phyloP scores from a whole-genome alignment of 495 filamentous ascomycete species.

The Aspergillus coremiiformis region DNA sequence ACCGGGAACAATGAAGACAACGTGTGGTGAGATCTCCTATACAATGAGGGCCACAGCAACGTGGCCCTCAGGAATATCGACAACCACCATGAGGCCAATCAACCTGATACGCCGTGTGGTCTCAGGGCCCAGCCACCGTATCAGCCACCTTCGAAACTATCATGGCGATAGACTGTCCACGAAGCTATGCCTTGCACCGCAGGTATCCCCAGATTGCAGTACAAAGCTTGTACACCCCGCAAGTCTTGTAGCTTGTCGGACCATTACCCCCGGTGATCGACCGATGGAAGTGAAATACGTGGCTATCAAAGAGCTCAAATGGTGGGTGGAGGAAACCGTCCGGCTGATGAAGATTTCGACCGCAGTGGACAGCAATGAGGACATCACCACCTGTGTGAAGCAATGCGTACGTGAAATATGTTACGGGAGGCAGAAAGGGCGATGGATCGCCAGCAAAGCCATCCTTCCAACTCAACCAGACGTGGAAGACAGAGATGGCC shows the following conservation, averaged over 20 bases:
- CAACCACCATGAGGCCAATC: neutral
- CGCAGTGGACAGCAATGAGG: neutral
- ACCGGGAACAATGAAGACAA: neutral
- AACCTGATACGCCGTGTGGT: neutral
- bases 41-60: neutral
- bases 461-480: neutral
- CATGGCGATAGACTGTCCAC: neutral
- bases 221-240: neutral
- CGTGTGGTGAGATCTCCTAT: neutral
- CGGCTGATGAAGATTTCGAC: neutral
- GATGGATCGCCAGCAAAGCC: neutral
- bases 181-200: neutral
- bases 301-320: neutral
- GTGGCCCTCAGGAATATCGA: neutral
- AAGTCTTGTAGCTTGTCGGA: neutral
- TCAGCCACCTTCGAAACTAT: neutral
- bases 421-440: neutral
- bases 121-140: neutral
- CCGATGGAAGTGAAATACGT: neutral
- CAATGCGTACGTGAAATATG: neutral
- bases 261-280: neutral
- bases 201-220: neutral
- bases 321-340: constrained; percentile 2
- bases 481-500: neutral
- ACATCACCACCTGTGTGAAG: neutral